Evolutionary conservation across 306 rosid species (phyloP).

Genomic region (Acacia crassicarpa): DNA sequence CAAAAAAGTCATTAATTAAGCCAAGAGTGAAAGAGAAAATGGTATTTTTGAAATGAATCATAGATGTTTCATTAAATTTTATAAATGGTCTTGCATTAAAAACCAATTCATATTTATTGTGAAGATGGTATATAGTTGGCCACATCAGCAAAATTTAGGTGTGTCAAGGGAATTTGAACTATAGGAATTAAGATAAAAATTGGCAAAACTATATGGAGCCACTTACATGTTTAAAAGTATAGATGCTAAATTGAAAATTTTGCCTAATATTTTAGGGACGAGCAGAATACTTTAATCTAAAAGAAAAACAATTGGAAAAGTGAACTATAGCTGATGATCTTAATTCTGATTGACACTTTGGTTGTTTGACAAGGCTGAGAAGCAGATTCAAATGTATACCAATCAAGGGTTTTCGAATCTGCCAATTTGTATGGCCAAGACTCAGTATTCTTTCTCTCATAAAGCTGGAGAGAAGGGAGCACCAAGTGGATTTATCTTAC

Average conservation of each 20-base stretch:
- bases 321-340: not conserved
- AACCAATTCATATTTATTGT: not conserved
- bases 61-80: no score
- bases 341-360: constrained; percentile 14
- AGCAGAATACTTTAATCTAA: not conserved
- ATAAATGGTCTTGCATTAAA: no score
- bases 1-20: no score
- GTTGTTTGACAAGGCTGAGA: constrained; percentile 71
- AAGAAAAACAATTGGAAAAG: not conserved
- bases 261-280: not conserved
- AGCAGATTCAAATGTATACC: constrained; percentile 86
- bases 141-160: not conserved
- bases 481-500: constrained; percentile 74
- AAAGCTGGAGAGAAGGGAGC: constrained; percentile 86
- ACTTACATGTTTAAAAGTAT: not conserved
- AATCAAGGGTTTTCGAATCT: constrained; percentile 90
- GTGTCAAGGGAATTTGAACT: not conserved
- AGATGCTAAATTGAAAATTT: not conserved
- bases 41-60: no score
- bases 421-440: constrained; percentile 97
- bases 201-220: not conserved
- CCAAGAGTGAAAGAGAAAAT: no score
- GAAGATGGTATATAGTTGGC: not conserved
- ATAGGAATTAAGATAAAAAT: not conserved
- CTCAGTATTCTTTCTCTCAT: constrained; percentile 94